Evolutionary conservation across 345 rosid species (phyloP), one percentile per base, ranked within the genome.

Genomic region (Aquilaria yunnanensis): DNA sequence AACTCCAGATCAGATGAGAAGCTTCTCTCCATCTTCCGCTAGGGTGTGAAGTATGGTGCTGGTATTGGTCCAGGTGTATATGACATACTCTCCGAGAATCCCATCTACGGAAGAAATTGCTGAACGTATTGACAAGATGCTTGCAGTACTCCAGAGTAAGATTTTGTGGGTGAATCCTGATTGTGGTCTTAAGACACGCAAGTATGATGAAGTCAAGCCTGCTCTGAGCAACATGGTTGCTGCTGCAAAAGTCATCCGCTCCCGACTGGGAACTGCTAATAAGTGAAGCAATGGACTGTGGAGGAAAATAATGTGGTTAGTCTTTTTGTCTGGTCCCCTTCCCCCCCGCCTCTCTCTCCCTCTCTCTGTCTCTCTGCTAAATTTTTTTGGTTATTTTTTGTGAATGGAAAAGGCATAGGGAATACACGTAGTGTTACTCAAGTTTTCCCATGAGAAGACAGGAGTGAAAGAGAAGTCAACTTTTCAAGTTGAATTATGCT

Each of bases 101-200:
- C 88, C 85, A 56, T 78, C 88, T 9, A 10, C 70, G 2, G 83
- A 83, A 70, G 88, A 81, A 68, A 83, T 83, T 61, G 83, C 85
- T 7, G 88, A 78, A 59, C 83, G 85, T 61, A 76, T 83, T 52
- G 76, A 81, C 72, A 83, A 83, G 78, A 83, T 83, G 88, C 88
- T 83, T 59, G 81, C 73, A 4, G 88, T 83, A 59, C 83, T 83
- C 23, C 85, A 80, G 67, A 83, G 64, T 61, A 78, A 76, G 73
- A 70, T 83, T 70, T 75, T 83, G 60, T 83, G 88, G 88, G 88
- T 83, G 52, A 83, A 80, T 80, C 88, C 85, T 47, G 85, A 83
- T 68, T 83, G 88, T 59, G 85, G 88, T 54, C 80, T 83, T 60
- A 83, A 83, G 77, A 83, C 83, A 3, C 78, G 83, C 57, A 83